Conservation (phyloP, 169 alveolate genomes). For the Ichthyophthirius multifiliis region DNA sequence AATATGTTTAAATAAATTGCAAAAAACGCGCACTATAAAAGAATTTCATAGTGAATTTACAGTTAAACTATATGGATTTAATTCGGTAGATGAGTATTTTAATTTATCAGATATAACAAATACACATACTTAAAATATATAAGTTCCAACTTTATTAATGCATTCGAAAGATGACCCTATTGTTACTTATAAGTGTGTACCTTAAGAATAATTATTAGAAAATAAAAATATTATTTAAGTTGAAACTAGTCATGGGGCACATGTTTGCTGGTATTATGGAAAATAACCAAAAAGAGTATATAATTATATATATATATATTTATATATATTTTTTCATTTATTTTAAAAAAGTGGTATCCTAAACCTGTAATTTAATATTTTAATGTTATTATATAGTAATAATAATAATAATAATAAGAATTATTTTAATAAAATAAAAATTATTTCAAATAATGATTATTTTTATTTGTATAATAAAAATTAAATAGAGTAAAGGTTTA, state of each 20-base stretch:
- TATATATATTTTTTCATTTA: not conserved
- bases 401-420: not conserved
- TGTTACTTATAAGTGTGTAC: conserved; percentile 15
- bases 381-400: not conserved
- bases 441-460: no score
- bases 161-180: conserved; percentile 43
- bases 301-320: not conserved
- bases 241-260: conserved; percentile 32
- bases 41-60: conserved; percentile 32
- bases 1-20: conserved; percentile 5
- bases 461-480: no score
- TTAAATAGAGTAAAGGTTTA: no score
- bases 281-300: conserved; percentile 26
- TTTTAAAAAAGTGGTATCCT: not conserved
- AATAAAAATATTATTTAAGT: conserved; percentile 14
- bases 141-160: conserved; percentile 14
- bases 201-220: conserved; percentile 6
- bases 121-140: not conserved
- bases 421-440: no score
- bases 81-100: conserved; percentile 21
- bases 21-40: conserved; percentile 10
- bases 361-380: not conserved
- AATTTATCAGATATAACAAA: not conserved
- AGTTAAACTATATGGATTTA: conserved; percentile 27
- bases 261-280: conserved; percentile 37